Evolutionary conservation across 495 filamentous ascomycete genomes (phyloP).

Genomic region (Geoglossum glabrum): DNA sequence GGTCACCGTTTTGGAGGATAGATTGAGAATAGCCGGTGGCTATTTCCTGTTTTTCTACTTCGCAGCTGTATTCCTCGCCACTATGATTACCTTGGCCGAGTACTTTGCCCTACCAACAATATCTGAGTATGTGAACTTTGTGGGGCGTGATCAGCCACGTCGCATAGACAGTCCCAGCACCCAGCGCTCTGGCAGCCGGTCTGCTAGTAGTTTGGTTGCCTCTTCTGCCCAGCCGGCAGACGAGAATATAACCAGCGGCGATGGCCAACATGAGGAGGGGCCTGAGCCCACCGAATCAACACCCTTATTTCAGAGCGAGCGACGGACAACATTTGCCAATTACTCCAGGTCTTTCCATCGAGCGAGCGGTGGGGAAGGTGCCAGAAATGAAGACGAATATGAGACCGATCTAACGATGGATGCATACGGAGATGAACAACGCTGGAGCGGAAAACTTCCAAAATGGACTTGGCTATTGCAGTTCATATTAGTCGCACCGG

Average conservation of each 20-base stretch:
- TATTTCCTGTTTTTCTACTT: constrained; percentile 76
- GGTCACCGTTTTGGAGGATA: constrained; percentile 53
- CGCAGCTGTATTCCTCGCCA: constrained; percentile 50
- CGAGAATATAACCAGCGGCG: constrained; percentile 18
- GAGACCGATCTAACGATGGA: constrained; percentile 4
- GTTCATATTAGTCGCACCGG: constrained; percentile 59
- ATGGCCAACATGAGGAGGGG: constrained; percentile 27
- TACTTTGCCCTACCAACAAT: constrained; percentile 60
- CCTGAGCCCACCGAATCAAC: constrained; percentile 56
- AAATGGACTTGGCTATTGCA: constrained; percentile 74
- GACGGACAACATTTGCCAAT: constrained; percentile 55
- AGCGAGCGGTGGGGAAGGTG: constrained; percentile 19
- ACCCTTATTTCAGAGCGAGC: constrained; percentile 44
- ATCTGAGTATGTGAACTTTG: constrained; percentile 31
- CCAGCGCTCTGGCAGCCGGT: constrained; percentile 15
- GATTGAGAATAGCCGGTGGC: constrained; percentile 47
- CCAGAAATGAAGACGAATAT: constrained; percentile 12
- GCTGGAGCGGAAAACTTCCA: constrained; percentile 63
- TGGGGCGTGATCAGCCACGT: not conserved
- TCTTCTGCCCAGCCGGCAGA: constrained; percentile 16
- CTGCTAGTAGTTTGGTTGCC: not conserved
- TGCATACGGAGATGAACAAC: constrained; percentile 55
- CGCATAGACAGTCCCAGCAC: constrained; percentile 20
- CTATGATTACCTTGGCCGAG: constrained; percentile 54
- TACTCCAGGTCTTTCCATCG: constrained; percentile 29